Evolutionary conservation across 75 land plant species (phyloP).

Genomic region (Pinus albicaulis): DNA sequence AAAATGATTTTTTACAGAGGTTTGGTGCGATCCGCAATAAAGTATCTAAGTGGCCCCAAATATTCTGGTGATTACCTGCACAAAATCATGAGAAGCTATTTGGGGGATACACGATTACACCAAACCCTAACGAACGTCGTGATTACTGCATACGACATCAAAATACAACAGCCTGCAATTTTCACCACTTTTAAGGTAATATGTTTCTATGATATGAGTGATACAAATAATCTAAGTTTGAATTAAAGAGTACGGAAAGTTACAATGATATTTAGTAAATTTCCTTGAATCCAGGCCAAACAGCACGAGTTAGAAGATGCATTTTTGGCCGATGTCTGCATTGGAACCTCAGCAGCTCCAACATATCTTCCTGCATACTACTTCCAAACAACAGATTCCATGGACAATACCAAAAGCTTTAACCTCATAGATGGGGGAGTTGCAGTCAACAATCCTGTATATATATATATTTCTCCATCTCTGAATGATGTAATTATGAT

Average conservation of each 20-base stretch:
- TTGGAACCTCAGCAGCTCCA: constrained; percentile 63
- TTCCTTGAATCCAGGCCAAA: not conserved
- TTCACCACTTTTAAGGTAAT: constrained; percentile 34
- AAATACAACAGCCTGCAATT: constrained; percentile 42
- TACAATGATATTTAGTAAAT: not conserved
- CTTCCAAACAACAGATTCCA: constrained; percentile 17
- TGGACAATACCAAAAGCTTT: constrained; percentile 5
- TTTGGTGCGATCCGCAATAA: no score
- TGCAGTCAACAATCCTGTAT: constrained; percentile 51
- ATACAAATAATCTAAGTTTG: not conserved
- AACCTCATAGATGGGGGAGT: constrained; percentile 53
- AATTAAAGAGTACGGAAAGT: not conserved
- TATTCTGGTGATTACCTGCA: constrained; percentile 41
- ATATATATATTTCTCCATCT: no score
- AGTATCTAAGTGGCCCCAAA: constrained; percentile 31
- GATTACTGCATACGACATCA: constrained; percentile 52
- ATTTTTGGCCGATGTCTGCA: constrained; percentile 20
- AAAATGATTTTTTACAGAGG: not conserved
- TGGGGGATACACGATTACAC: constrained; percentile 18
- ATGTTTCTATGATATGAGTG: not conserved
- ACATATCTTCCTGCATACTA: constrained; percentile 39
- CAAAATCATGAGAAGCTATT: not conserved
- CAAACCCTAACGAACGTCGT: constrained; percentile 43
- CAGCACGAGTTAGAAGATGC: constrained; percentile 6
- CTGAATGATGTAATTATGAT: not conserved